Percentiles rank a stretch among this genome's conserved stretches.
Conservation (phyloP, 352 stramenopile genomes). For the Globisporangium irregulare region DNA sequence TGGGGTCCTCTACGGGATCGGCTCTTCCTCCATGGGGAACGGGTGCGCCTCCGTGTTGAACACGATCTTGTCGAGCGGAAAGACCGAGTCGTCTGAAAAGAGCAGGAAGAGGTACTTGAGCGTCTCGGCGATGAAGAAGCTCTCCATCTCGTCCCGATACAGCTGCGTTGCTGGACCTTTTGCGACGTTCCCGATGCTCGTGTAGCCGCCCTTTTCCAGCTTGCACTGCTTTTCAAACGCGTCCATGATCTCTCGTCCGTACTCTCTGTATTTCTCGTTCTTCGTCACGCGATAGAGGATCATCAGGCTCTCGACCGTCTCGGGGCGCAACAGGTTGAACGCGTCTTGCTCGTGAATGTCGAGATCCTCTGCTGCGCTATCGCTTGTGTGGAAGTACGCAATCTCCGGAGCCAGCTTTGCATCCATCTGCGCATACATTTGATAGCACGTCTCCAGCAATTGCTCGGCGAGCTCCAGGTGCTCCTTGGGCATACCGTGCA, state of each 20-base stretch:
- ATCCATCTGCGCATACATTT: constrained; percentile 82
- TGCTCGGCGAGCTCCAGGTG: constrained; percentile 77
- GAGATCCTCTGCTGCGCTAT: constrained; percentile 45
- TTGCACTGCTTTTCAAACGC: constrained; percentile 81
- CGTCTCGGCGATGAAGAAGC: constrained; percentile 92
- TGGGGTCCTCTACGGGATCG: neutral
- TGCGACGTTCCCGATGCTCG: constrained; percentile 58
- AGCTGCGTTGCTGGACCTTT: constrained; percentile 34
- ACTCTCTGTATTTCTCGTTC: constrained; percentile 83
- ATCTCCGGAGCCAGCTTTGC: constrained; percentile 88
- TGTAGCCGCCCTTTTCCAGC: constrained; percentile 60
- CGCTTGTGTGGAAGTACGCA: constrained; percentile 68
- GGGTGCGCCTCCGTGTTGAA: constrained; percentile 90
- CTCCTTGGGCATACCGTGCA: constrained; percentile 57
- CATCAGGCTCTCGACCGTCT: constrained; percentile 92
- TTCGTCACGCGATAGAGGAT: constrained; percentile 89
- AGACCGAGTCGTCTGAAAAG: constrained; percentile 80
- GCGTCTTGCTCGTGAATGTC: constrained; percentile 55
- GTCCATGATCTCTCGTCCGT: constrained; percentile 84
- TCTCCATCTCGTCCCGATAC: constrained; percentile 85
- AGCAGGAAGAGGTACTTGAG: constrained; percentile 94
- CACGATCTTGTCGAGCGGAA: constrained; percentile 82
- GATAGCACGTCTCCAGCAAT: constrained; percentile 81
- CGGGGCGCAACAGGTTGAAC: constrained; percentile 86
- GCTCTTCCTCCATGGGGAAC: constrained; percentile 44